phyloP scores from a whole-genome alignment of 768 basidiomycete species.

The Russula compacta region DNA sequence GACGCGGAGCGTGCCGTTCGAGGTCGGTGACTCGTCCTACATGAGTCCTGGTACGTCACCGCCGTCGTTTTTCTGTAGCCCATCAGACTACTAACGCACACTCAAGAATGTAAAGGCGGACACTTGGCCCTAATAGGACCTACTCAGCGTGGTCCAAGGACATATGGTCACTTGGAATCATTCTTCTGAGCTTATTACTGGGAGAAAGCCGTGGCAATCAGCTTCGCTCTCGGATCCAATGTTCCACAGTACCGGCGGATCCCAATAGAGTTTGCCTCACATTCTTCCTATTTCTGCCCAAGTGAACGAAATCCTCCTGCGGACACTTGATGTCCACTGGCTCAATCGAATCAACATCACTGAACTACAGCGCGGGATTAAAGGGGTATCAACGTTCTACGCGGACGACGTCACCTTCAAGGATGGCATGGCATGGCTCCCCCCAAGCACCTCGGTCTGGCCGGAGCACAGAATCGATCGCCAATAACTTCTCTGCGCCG shows the following conservation, averaged over 20 bases:
- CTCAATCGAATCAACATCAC: slow-evolving; percentile 27
- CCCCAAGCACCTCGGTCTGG: slow-evolving; percentile 41
- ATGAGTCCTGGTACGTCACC: slow-evolving; percentile 79
- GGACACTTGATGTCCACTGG: slow-evolving; percentile 30
- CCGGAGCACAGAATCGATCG: slow-evolving; percentile 45
- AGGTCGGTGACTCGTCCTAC: slow-evolving; percentile 96
- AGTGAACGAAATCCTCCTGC: slow-evolving; percentile 28
- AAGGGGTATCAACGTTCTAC: slow-evolving; percentile 56
- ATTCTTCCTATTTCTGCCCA: slow-evolving; percentile 32
- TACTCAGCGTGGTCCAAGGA: slow-evolving; percentile 90
- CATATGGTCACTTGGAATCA: slow-evolving; percentile 94
- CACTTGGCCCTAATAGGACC: slow-evolving; percentile 49
- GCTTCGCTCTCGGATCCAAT: slow-evolving; percentile 77
- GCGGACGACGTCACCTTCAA: slow-evolving; percentile 69
- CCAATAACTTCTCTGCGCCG: slow-evolving; percentile 16
- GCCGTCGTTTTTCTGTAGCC: background rate
- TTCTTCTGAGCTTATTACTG: slow-evolving; percentile 93
- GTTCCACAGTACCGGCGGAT: slow-evolving; percentile 78
- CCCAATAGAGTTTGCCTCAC: slow-evolving; percentile 64
- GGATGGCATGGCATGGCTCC: slow-evolving; percentile 73
- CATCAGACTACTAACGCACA: slow-evolving; percentile 19
- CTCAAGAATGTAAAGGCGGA: slow-evolving; percentile 80
- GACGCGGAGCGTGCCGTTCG: slow-evolving; percentile 74
- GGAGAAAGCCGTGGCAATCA: slow-evolving; percentile 93
- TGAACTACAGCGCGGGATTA: slow-evolving; percentile 49